Evolutionary conservation across 140 eudicot species (phyloP).

Genomic region (Cichorium intybus): DNA sequence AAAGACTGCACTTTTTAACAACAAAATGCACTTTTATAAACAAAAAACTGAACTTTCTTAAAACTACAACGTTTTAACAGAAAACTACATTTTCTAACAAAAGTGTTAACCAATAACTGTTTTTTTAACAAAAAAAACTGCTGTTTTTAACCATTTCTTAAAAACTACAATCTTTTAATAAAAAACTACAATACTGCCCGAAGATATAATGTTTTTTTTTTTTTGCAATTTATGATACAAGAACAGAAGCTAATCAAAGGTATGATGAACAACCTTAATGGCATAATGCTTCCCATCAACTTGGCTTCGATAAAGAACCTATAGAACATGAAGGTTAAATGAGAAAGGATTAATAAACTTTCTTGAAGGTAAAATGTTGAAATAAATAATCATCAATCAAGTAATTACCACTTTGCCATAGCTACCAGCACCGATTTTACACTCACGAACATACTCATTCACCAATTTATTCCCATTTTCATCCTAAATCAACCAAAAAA

Average conservation of each 20-base stretch:
- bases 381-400: slow-evolving; percentile 19
- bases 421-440: slow-evolving; percentile 93
- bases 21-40: too few relatives aligned
- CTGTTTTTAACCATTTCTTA: too few relatives aligned
- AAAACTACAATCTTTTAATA: too few relatives aligned
- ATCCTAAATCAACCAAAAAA: slow-evolving; percentile 46
- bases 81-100: too few relatives aligned
- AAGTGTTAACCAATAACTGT: too few relatives aligned
- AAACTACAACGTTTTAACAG: too few relatives aligned
- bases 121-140: too few relatives aligned
- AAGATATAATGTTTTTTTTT: too few relatives aligned
- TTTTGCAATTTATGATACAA: neutral
- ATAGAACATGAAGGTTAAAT: slow-evolving; percentile 20
- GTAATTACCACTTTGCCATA: slow-evolving; percentile 94
- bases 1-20: too few relatives aligned
- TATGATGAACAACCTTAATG: slow-evolving; percentile 55
- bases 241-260: neutral
- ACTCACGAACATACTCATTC: slow-evolving; percentile 76
- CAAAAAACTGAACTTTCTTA: too few relatives aligned
- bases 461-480: slow-evolving; percentile 86
- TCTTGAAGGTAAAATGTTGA: neutral
- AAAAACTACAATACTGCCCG: too few relatives aligned
- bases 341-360: slow-evolving; percentile 9
- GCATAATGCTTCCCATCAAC: slow-evolving; percentile 91
- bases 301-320: slow-evolving; percentile 86